Base-by-base conservation (phyloP, 2,329 filamentous ascomycete genomes). In the Penicillium corylophilum region DNA sequence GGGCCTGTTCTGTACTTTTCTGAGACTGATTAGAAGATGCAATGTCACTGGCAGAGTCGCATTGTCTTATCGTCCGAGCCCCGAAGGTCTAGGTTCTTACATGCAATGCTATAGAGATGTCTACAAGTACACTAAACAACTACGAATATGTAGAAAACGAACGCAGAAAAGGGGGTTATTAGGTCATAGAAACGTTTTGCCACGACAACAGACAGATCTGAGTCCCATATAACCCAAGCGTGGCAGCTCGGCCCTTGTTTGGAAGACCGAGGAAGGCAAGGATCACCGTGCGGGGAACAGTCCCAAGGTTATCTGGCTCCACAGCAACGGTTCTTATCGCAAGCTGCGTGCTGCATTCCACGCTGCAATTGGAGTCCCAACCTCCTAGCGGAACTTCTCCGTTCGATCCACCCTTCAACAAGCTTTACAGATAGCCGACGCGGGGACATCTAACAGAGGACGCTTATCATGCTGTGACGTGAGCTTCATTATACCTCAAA, bases 261-360 rank as follows among this genome's bases (percentile, higher is more conserved):
- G 1, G 16, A 12, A 5, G 3, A 20, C 16, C 33, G 35, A 38
- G 10, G 29, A n/a, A 20, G 35, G 44, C 26, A 46, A 42, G 75
- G 69, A 6, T 76, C 77, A 57, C 78, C 73, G 0, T 74, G 77
- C 2, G 62, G 47, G 54, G 54, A 51, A 54, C 49, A 41, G 20
- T 18, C 35, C 23, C 33, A 28, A 18, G 31, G 35, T 38, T 38
- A 20, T 38, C 35, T 7, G 31, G 31, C 31, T 35, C 35, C 35
- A 41, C 23, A 29, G 31, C 22, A 35, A 22, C 9, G 12, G 9
- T 31, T 18, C 46, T 46, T 55, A 51, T 54, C 51, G 31, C 44
- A 5, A 23, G 33, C 15, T 18, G 16, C 7, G 38, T 41, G 35
- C 18, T 38, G 35, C 35, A 38, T 38, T 38, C 35, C 35, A 38